Evolutionary conservation across 352 stramenopile species (phyloP).

Genomic region (Phytophthora boehmeriae): DNA sequence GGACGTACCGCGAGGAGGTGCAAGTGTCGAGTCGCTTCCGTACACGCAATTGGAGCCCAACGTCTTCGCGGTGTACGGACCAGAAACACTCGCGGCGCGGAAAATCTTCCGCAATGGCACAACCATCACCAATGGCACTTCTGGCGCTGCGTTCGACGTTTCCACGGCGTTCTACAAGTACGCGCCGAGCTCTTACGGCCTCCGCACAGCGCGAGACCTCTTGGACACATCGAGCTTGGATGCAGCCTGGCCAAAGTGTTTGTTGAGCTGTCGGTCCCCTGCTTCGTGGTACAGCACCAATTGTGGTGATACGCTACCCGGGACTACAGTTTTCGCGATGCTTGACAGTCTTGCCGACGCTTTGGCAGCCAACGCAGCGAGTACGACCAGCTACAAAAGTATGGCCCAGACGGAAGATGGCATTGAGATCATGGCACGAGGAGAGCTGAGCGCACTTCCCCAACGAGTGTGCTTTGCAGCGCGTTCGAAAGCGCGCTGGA

Average conservation of each 20-base stretch:
- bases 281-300: conserved; percentile 33
- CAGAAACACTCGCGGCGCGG: conserved; percentile 34
- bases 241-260: conserved; percentile 21
- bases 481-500: conserved; percentile 55
- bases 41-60: conserved; percentile 58
- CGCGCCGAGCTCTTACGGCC: conserved; percentile 47
- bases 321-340: conserved; percentile 43
- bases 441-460: conserved; percentile 47
- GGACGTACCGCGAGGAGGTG: conserved; percentile 43
- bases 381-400: conserved; percentile 61
- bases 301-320: conserved; percentile 30
- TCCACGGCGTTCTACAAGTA: conserved; percentile 47
- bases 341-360: conserved; percentile 46
- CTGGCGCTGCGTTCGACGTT: conserved; percentile 14
- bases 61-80: conserved; percentile 53
- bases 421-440: conserved; percentile 42
- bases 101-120: conserved; percentile 34
- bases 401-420: conserved; percentile 46
- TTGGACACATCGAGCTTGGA: conserved; percentile 23
- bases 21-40: conserved; percentile 43
- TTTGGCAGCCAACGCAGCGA: conserved; percentile 40
- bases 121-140: conserved; percentile 23
- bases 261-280: conserved; percentile 29
- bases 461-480: conserved; percentile 57
- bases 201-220: conserved; percentile 44